Evolutionary conservation across 2,329 filamentous ascomycete genomes (phyloP).

Genomic region (Dothideomycetidae sp.): DNA sequence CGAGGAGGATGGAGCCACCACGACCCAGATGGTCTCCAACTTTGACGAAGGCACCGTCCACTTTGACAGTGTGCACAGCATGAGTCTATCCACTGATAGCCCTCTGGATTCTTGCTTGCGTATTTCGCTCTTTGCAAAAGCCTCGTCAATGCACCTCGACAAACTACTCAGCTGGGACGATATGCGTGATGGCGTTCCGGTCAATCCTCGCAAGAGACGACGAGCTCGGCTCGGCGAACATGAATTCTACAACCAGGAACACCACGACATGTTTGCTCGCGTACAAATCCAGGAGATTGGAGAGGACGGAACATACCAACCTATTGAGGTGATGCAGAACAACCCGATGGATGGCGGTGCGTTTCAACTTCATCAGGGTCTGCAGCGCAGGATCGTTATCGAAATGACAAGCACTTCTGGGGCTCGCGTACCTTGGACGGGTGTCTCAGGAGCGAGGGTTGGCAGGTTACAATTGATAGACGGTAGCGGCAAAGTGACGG

Average conservation of each 20-base stretch:
- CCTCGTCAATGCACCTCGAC: conserved; percentile 87
- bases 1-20: conserved; percentile 72
- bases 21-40: conserved; percentile 82
- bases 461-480: conserved; percentile 75
- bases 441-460: conserved; percentile 61
- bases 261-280: conserved; percentile 80
- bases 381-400: conserved; percentile 77
- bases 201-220: conserved; percentile 43
- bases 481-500: conserved; percentile 68
- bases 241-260: conserved; percentile 85
- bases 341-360: conserved; percentile 74
- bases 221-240: conserved; percentile 68
- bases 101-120: conserved; percentile 62
- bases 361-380: conserved; percentile 87
- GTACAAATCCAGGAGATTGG: conserved; percentile 84
- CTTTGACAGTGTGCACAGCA: conserved; percentile 96
- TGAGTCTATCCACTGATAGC: conserved; percentile 76
- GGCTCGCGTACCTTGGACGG: conserved; percentile 76
- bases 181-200: conserved; percentile 62
- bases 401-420: conserved; percentile 86
- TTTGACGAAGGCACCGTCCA: conserved; percentile 87
- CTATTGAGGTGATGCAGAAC: conserved; percentile 82
- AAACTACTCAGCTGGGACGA: conserved; percentile 98
- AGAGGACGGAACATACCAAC: conserved; percentile 78
- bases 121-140: conserved; percentile 81